These are phyloP conservation scores for Primulina eburnea DNA, from an alignment of 257 asterid species.

Conservation along the genomic window DNA sequence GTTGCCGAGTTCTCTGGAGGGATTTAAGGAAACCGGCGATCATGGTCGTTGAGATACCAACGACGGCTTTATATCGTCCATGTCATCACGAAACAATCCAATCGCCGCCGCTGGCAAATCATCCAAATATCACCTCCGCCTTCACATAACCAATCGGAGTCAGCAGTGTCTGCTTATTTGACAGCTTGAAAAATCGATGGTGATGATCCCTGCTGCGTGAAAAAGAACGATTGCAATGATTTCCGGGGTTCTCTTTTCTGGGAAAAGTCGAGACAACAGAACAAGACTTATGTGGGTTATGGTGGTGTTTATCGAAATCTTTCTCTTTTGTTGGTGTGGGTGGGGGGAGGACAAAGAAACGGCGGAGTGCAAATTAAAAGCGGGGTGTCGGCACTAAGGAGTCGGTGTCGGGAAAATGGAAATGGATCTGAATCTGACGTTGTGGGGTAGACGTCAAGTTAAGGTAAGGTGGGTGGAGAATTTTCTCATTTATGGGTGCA, in stretches of 20 bases:
- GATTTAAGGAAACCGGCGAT: slow-evolving; percentile 44
- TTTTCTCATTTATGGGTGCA: too few species aligned
- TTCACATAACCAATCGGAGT: slow-evolving; percentile 22
- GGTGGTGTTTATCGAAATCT: background rate
- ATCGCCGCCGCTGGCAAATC: background rate
- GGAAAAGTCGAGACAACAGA: slow-evolving; percentile 18
- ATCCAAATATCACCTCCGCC: background rate
- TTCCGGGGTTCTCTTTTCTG: slow-evolving; percentile 9
- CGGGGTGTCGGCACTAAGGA: slow-evolving; percentile 25
- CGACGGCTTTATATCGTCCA: slow-evolving; percentile 38
- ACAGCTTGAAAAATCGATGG: background rate
- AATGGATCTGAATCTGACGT: slow-evolving; percentile 16
- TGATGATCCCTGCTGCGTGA: background rate
- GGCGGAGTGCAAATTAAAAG: slow-evolving; percentile 1
- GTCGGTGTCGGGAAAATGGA: slow-evolving; percentile 15
- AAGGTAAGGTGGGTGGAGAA: too few species aligned
- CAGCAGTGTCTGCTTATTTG: background rate
- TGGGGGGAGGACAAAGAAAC: slow-evolving; percentile 6
- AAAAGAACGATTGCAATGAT: background rate
- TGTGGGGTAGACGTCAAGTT: background rate
- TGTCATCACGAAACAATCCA: slow-evolving; percentile 29
- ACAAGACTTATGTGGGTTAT: slow-evolving; percentile 1
- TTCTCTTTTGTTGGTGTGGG: slow-evolving; percentile 16
- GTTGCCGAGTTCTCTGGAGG: slow-evolving; percentile 45
- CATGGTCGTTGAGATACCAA: slow-evolving; percentile 47